Percentiles rank a stretch among this genome's conserved stretches.
Evolutionary conservation across 441 rosid species (phyloP).

Genomic region (Raphanus hybrid): DNA sequence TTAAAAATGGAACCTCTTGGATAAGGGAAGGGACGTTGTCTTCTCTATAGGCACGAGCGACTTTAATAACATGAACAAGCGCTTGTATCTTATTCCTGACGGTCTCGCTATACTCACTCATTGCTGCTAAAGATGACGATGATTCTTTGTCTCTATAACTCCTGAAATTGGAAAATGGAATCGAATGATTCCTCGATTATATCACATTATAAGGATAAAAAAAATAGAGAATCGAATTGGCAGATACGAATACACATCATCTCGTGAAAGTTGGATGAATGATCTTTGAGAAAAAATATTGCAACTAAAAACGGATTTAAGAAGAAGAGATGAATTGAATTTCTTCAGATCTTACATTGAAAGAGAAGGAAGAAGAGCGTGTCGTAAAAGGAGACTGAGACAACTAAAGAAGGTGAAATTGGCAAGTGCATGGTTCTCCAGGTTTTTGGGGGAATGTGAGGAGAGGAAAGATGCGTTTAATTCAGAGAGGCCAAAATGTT

Average conservation of each 20-base stretch:
- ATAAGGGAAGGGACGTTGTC: constrained; percentile 59
- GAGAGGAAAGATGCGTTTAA: too few relatives aligned
- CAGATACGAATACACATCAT: too few relatives aligned
- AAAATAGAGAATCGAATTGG: too few relatives aligned
- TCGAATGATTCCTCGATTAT: neutral
- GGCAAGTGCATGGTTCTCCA: constrained; percentile 32
- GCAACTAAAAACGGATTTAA: too few relatives aligned
- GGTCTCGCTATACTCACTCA: constrained; percentile 54
- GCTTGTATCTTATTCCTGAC: constrained; percentile 57
- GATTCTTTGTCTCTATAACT: constrained; percentile 24
- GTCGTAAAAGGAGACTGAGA: neutral
- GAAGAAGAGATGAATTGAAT: too few relatives aligned
- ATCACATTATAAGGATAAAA: neutral
- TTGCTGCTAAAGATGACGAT: constrained; percentile 26
- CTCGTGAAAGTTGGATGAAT: neutral
- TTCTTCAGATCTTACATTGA: constrained; percentile 18
- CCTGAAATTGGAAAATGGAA: constrained; percentile 27
- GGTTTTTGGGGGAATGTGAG: neutral
- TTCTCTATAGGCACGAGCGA: constrained; percentile 46
- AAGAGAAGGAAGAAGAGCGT: neutral
- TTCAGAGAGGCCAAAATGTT: neutral
- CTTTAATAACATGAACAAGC: constrained; percentile 52
- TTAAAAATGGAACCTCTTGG: constrained; percentile 30
- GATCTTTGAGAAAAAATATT: neutral
- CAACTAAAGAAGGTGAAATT: neutral